Evolutionary conservation across 108 stramenopile species (phyloP).

Genomic region (Cyclotella distinguenda): DNA sequence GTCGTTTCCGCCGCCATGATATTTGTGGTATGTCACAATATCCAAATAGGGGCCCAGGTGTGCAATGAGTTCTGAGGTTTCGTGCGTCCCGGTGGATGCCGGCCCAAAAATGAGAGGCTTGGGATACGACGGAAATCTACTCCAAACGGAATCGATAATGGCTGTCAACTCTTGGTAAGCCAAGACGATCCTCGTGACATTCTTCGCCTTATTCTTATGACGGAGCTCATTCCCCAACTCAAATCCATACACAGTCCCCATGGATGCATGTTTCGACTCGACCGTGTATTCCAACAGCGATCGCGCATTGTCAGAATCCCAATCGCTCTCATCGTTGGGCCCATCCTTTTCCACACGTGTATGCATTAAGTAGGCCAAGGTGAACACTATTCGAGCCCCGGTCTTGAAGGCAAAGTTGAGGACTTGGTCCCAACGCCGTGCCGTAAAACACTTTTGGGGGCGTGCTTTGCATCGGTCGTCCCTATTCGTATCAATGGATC

Average conservation of each 20-base stretch:
- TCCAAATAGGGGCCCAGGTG: conserved; percentile 24
- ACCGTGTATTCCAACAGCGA: conserved; percentile 25
- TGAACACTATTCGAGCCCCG: conserved; percentile 37
- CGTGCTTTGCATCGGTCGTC: conserved; percentile 1
- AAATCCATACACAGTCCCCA: conserved; percentile 29
- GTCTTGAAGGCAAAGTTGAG: conserved; percentile 19
- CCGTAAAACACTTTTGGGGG: conserved; percentile 24
- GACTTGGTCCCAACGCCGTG: conserved; percentile 26
- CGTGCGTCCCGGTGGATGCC: conserved; percentile 18
- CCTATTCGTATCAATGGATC: neutral
- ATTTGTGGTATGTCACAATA: conserved; percentile 43
- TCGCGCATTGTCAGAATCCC: conserved; percentile 31
- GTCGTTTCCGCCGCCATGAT: conserved; percentile 38
- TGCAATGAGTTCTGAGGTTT: conserved; percentile 9
- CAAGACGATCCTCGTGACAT: conserved; percentile 29
- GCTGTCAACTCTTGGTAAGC: conserved; percentile 34
- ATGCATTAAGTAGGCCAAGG: conserved; percentile 31
- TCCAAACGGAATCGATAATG: conserved; percentile 35
- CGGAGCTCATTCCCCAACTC: conserved; percentile 40
- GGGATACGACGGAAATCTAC: neutral
- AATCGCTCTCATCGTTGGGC: conserved; percentile 27
- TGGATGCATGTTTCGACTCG: conserved; percentile 1
- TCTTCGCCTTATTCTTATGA: conserved; percentile 27
- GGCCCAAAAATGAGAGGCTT: conserved; percentile 31
- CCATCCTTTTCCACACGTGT: conserved; percentile 14